Base-by-base conservation (phyloP, 129 eudicot genomes). In the Arctium lappa region DNA sequence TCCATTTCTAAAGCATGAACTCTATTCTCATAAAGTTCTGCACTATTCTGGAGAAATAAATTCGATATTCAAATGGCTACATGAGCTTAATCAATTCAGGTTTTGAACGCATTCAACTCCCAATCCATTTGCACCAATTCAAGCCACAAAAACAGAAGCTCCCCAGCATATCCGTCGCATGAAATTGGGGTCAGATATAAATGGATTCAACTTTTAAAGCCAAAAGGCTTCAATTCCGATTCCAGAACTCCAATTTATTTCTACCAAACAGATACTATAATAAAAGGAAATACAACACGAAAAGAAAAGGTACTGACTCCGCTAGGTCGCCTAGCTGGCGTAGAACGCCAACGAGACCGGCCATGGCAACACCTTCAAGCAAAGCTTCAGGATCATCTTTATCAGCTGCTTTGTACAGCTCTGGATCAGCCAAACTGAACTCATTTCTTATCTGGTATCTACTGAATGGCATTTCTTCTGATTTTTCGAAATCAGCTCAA, bases 291-390 rank as follows among this genome's bases (percentile, higher is more conserved):
- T 2, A 78, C 13, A 6, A 29, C 11, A 63, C 31, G 31, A 50
- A 46, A 46, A 18, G 53, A 33, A 48, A 22, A 15, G 63, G 81
- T 56, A 82, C 96, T 74, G 22, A 95, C 98, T 95, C 93, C 7
- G 98, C 97, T 18, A 95, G 91, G 93, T 95, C 98, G 11, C 98
- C 98, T 56, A 95, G 95, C 89, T 95, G 98, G 36, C 98, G 94
- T 34, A 95, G 89, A 83, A 95, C 90, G 11, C 98, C 98, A 33
- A 95, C 97, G 74, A 95, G 97, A 42, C 97, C 98, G 39, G 98
- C 98, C 97, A 95, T 92, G 81, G 98, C 94, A 39, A 95, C 94
- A 65, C 94, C 98, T 91, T 95, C 98, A 69, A 95, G 93, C 66
- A 95, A 69, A 75, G 98, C 98, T 80, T 95, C 97, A 8, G 98